Evolutionary conservation across 495 filamentous ascomycete genomes (phyloP), one percentile per base, ranked within the genome.

Genomic region (Aspergillus saccharolyticus): DNA sequence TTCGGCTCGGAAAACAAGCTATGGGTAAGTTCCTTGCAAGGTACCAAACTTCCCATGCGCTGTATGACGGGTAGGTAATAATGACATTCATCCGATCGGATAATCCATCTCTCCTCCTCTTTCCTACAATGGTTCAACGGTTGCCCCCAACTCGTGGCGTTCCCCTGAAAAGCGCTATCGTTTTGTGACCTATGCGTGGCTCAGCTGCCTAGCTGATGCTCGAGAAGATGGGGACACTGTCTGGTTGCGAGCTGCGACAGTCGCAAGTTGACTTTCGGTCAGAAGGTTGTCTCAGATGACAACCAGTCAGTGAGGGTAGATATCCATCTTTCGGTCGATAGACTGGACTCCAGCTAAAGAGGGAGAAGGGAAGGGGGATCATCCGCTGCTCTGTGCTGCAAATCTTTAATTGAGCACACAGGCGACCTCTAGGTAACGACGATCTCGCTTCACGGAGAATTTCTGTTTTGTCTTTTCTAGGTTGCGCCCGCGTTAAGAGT

Each of bases 11-110:
- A 39, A 39, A 39, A 39, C 33, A 39, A 39, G 33, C 33, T 39
- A 5, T 28, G 10, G 33, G 5, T 39, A 10, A 10, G 5, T 39
- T 39, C 14, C 12, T 39, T 39, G 4, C 33, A 39, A 39, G 33
- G 33, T 39, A 39, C 33, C 33, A 15, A 39, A 39, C 33, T 39
- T 39, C 14, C 33, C 33, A 2, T 39, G 42, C 20, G 17, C n/a
- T 30, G n/a, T 46, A 30, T 47, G 30, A 54, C n/a, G 28, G 39
- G 24, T 20, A 49, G 54, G 30, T 17, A 33, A 50, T 42, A 42
- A 18, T 47, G 47, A 53, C 53, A 61, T 61, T 30, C 51, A 53
- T 60, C 55, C 44, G 54, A 63, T 63, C 61, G 42, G 44, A 52
- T 39, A 39, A 39, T 2, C 33, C 33, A 2, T 12, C 4, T 5